Base-by-base conservation (phyloP, 257 asterid species). In the Perilla frutescens region DNA sequence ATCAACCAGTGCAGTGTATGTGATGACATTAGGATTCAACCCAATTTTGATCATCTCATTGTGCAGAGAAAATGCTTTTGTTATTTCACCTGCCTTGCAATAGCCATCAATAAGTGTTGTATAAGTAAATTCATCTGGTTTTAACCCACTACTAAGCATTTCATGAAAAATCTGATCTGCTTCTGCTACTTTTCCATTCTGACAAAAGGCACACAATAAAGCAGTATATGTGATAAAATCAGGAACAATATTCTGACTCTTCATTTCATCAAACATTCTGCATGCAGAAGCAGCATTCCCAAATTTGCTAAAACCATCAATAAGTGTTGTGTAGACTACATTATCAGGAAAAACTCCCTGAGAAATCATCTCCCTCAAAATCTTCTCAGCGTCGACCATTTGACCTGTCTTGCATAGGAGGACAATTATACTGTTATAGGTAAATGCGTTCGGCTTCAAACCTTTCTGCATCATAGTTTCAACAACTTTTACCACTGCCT, bases 1-100 rank as follows among this genome's bases (percentile, higher is more conserved):
- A 66, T 94, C 98, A 79, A 89, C 99, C 80, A 92, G 76, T 13
- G 96, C 85, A 76, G 98, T 92, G 80, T 92, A 94, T 0, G 98
- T 92, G 83, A 94, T 93, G 66, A 94, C 88, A 72, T 87, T 90
- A 65, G 99, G 97, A 51, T 74, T 60, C 75, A 91, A 67, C 44
- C 89, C 88, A 80, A 62, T 49, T 66, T 74, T 84, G 73, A 88
- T 81, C 99, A 94, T 94, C 85, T 88, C 90, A 81, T 86, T 90
- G 83, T 94, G 98, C 73, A 90, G 87, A 72, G 87, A 86, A 82
- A 94, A 94, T 13, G 99, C 97, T 15, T 43, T 76, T 77, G 80
- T 77, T 36, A 92, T 63, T 60, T 90, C 88, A 76, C 93, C 96
- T 3, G 78, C 81, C 71, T 94, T 94, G 86, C 98, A 88, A 71